phyloP scores from a whole-genome alignment of 2,329 filamentous ascomycete genomes.

The Scedosporium aurantiacum region DNA sequence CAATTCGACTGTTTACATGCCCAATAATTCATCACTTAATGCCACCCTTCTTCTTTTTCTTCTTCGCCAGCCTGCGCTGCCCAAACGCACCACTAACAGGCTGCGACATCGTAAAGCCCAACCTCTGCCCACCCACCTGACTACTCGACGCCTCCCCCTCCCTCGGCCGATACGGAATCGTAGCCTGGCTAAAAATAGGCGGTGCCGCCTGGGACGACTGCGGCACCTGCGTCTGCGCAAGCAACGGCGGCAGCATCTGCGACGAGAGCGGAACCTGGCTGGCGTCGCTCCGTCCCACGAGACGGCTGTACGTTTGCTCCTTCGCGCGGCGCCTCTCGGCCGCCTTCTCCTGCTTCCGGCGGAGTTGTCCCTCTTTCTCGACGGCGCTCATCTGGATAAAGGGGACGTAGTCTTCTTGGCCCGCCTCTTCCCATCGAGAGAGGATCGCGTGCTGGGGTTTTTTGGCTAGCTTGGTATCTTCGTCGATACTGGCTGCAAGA shows the following conservation, averaged over 20 bases:
- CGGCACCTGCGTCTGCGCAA: constrained; percentile 13
- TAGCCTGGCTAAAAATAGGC: constrained; percentile 12
- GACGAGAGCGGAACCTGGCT: constrained; percentile 9
- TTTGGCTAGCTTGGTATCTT: constrained; percentile 16
- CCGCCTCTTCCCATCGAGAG: constrained; percentile 26
- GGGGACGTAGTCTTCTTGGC: constrained; percentile 25
- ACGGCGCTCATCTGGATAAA: constrained; percentile 3
- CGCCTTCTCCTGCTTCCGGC: constrained; percentile 5
- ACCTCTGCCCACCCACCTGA: constrained; percentile 5
- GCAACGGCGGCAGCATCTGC: constrained; percentile 5
- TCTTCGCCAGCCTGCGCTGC: constrained; percentile 30
- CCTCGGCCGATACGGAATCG: not conserved
- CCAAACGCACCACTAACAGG: constrained; percentile 35
- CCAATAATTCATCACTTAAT: constrained; percentile 20
- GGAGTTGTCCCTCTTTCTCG: constrained; percentile 5
- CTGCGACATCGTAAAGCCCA: constrained; percentile 30
- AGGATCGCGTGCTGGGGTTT: constrained; percentile 17
- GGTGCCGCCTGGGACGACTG: constrained; percentile 24
- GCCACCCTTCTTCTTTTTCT: constrained; percentile 32
- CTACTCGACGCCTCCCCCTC: not conserved
- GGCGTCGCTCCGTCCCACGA: not conserved
- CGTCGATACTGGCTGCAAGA: constrained; percentile 19
- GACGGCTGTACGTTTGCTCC: constrained; percentile 7
- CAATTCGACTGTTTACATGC: no score
- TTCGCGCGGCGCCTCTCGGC: constrained; percentile 7